Evolutionary conservation across 495 filamentous ascomycete genomes (phyloP), one percentile per base, ranked within the genome.

Genomic region (Penicillium waksmanii): DNA sequence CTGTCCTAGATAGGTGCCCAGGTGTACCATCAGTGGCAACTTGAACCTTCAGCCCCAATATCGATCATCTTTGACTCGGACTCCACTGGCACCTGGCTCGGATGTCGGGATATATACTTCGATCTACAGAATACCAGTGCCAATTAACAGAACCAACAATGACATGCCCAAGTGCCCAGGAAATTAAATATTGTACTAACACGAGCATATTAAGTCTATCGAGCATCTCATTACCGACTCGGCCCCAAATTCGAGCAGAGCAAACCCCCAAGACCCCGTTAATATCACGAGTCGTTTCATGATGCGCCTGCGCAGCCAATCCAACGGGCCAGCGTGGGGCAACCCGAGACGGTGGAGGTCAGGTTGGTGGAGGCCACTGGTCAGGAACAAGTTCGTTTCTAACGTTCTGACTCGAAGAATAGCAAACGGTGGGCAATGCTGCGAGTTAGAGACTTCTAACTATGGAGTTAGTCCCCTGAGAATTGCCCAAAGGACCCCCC

Each of bases 241-340:
- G 17, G 17, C 17, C 17, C 17, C 17, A 44, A 17, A 44, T 44
- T 44, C 42, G 36, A 40, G 36, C 11, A 40, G 36, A 19, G 17
- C 42, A 44, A 44, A 17, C 15, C 42, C 42, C 42, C 42, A 44
- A 44, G 42, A 44, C 15, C 17, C 42, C 42, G 15, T 12, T 44
- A 44, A 44, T 44, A 44, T 55, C 19, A 42, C 46, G 58, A 25
- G 38, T 38, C 19, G 60, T 66, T 66, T 66, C 64, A 66, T 19
- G 40, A 57, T 57, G 42, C 34, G 52, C 53, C 38, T 15, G 13
- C n/a, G 8, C 12, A 12, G 17, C 64, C 64, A 66, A 63, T 66
- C 64, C 53, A 27, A 17, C n/a, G 1, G 9, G 31, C 5, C 53
- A 55, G 46, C 60, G 63, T 65, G 60, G 64, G 50, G 40, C 51